Base-by-base conservation (phyloP, 495 filamentous ascomycete genomes). In the Halenospora varia region DNA sequence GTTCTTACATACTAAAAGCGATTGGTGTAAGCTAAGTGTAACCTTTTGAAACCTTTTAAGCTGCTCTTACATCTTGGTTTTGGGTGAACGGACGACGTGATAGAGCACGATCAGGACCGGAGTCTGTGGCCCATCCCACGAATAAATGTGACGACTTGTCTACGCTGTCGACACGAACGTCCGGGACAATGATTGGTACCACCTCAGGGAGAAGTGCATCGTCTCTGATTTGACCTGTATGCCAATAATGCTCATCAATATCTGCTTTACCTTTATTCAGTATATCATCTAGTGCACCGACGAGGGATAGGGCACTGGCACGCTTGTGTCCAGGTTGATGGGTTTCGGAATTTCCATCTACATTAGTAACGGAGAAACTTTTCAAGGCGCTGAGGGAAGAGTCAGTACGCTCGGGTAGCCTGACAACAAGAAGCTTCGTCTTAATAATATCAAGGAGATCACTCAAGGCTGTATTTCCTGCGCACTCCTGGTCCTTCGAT, bases 351-450 rank as follows among this genome's bases (percentile, higher is more conserved):
- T 26, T 1, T 18, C 6, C 52, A 45, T 46, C 41, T 10, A 35
- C 19, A 20, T 25, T n/a, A 17, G 25, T 41, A n/a, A 51, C 45
- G 23, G 50, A 13, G 18, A 29, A 19, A 41, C 26, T 40, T 6
- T 17, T 40, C n/a, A 40, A 13, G 15, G 10, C 15, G 17, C 55
- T 48, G 29, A 46, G 15, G 4, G 46, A 35, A 6, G 22, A 2
- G 20, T n/a, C n/a, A n/a, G 45, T 40, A 17, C 44, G 25, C 47
- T 44, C 23, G 47, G 56, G 51, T 10, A 67, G 60, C 1, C 61
- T 19, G 18, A 69, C 58, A 11, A 69, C 65, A 2, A 69, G 49
- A 22, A 69, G 59, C 11, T 60, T 62, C 2, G 55, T 64, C 44
- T 53, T 51, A 39, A 70, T 54, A 25, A 67, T 40, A 0, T 53